Evolutionary conservation across 1,139 yeast species (phyloP).

Genomic region (Magnusiomyces fungicola): DNA sequence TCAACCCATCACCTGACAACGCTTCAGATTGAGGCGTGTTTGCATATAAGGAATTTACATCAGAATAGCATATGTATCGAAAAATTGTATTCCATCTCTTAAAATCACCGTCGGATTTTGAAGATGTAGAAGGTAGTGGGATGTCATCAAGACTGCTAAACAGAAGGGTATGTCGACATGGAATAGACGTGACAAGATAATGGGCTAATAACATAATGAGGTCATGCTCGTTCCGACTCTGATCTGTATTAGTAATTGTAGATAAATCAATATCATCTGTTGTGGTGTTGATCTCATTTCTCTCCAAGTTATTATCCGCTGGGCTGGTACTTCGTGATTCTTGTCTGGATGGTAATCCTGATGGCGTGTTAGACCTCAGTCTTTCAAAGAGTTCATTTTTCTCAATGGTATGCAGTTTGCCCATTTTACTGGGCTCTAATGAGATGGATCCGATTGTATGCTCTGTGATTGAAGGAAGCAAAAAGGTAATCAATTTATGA

Average conservation of each 20-base stretch:
- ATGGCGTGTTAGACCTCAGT: neutral
- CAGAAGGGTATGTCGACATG: neutral
- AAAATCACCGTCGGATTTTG: neutral
- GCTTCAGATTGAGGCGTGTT: neutral
- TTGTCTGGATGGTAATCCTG: neutral
- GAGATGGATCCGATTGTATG: neutral
- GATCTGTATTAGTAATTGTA: neutral
- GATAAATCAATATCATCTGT: neutral
- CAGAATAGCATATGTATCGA: neutral
- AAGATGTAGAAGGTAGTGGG: neutral
- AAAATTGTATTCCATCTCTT: neutral
- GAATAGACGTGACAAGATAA: neutral
- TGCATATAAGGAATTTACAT: neutral
- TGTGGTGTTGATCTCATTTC: too few relatives aligned
- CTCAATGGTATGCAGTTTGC: neutral
- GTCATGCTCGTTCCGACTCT: neutral
- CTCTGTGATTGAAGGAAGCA: conserved; percentile 1
- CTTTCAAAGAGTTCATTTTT: neutral
- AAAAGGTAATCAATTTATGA: neutral
- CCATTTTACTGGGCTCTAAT: neutral
- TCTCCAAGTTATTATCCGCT: neutral
- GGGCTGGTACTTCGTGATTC: neutral
- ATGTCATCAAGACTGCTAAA: conserved; percentile 1
- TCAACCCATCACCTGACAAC: neutral
- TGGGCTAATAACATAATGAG: neutral